Evolutionary conservation across 805 yeast genomes (phyloP).

Genomic region (Huiozyma sinensis): DNA sequence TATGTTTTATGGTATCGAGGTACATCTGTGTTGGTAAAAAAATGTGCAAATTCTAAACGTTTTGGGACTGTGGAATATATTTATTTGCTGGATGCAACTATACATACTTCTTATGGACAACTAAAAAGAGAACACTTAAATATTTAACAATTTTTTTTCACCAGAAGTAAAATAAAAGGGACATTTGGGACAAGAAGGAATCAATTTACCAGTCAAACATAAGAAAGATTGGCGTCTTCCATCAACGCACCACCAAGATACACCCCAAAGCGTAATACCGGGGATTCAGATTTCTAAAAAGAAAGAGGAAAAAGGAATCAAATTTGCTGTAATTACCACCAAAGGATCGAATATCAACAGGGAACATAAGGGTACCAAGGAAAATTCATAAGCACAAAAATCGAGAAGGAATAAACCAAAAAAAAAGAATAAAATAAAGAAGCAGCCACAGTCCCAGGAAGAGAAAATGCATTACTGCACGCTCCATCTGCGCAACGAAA

Average conservation of each 20-base stretch:
- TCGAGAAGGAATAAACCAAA: background rate
- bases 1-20: slow-evolving; percentile 33
- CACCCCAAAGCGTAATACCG: too few relatives aligned
- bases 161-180: too few relatives aligned
- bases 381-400: background rate
- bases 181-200: too few relatives aligned
- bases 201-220: too few relatives aligned
- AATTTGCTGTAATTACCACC: background rate
- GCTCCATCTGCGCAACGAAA: background rate
- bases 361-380: background rate
- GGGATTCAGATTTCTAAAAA: too few relatives aligned
- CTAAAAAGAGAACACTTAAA: too few relatives aligned
- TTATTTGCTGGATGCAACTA: too few relatives aligned
- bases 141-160: too few relatives aligned
- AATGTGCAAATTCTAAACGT: slow-evolving; percentile 24
- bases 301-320: background rate
- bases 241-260: too few relatives aligned
- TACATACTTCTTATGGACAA: too few relatives aligned
- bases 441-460: slow-evolving; percentile 4
- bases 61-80: too few relatives aligned
- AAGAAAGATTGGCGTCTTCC: too few relatives aligned
- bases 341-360: background rate
- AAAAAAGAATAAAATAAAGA: background rate
- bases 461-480: slow-evolving; percentile 12
- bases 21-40: slow-evolving; percentile 34